Evolutionary conservation across 2,329 filamentous ascomycete genomes (phyloP), one percentile per base, ranked within the genome.

Genomic region (Hypoxylon sp.): DNA sequence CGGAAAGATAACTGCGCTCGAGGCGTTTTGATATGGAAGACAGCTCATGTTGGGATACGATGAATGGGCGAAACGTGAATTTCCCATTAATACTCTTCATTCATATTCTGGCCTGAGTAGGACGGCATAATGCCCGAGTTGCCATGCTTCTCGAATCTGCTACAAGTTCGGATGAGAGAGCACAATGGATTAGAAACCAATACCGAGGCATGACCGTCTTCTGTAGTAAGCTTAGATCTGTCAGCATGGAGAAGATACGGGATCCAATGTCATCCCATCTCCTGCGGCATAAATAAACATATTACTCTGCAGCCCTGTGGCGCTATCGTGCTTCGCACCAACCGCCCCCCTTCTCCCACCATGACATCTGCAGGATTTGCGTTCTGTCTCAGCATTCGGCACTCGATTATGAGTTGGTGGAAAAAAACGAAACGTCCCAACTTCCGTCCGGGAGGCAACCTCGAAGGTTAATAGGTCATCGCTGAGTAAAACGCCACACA

Each of bases 251-350:
- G 48, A 33, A 44, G 22, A 51, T 47, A 22, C 35, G 39, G 44
- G 6, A 50, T 51, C 17, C 33, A 39, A n/a, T 19, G 48, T 26
- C 26, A 55, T 63, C 62, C 61, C 53, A 57, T 57, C 65, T 53
- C 33, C 47, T 58, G 60, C 64, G 67, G 67, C 64, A 67, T 70
- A 67, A 67, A 67, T 57, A 63, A 63, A 64, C 64, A 70, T 67
- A 70, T 70, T 67, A 61, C 61, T 44, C 59, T 61, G 61, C 64
- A 65, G 63, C 56, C 57, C 52, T 53, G 64, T 62, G 67, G 67
- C 67, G 64, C 50, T 50, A 31, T 35, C 24, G 17, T 58, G 22
- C 46, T 63, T 59, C 37, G 24, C 58, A 26, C 46, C 29, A 46
- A 69, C 29, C 26, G 39, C 50, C 44, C 29, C 42, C 44, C 17